Conservation (phyloP, 2,329 filamentous ascomycete genomes). For the Triangularia verruculosa region DNA sequence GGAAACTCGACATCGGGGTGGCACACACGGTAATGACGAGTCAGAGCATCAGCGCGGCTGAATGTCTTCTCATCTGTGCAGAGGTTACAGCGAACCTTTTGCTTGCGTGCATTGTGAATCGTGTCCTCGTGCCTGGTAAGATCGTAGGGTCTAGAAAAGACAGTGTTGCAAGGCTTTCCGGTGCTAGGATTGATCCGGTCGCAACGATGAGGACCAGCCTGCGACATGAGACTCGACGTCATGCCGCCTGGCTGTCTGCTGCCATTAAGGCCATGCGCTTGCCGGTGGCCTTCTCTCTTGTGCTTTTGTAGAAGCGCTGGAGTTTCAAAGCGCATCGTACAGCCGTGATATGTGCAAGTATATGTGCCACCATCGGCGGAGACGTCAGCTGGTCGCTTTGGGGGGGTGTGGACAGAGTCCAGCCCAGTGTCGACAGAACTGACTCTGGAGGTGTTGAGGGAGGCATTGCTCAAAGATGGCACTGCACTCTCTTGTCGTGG, state of each 20-base stretch:
- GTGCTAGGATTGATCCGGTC: constrained; percentile 92
- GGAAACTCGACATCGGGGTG: constrained; percentile 84
- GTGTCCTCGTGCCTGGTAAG: constrained; percentile 95
- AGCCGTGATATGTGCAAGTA: constrained; percentile 93
- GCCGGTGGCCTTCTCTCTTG: constrained; percentile 88
- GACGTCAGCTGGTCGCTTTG: constrained; percentile 58
- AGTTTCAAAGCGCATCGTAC: constrained; percentile 82
- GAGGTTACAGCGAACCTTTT: constrained; percentile 88
- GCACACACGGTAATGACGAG: constrained; percentile 89
- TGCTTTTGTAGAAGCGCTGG: constrained; percentile 87
- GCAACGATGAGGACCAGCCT: constrained; percentile 90
- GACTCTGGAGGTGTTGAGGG: constrained; percentile 38
- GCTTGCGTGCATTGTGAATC: constrained; percentile 91
- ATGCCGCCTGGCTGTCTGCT: constrained; percentile 35
- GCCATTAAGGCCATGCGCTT: constrained; percentile 54
- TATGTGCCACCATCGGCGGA: constrained; percentile 83
- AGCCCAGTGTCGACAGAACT: constrained; percentile 44
- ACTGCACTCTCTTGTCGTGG: constrained; percentile 37
- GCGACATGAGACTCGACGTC: constrained; percentile 66
- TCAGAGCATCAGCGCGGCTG: constrained; percentile 89
- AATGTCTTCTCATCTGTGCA: constrained; percentile 98
- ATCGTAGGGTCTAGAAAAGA: constrained; percentile 95
- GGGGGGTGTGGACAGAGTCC: constrained; percentile 32
- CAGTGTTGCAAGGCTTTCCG: constrained; percentile 87
- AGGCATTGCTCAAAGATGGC: constrained; percentile 33